Base-by-base conservation (phyloP, 345 rosid species). In the Lenwebbia sp. region DNA sequence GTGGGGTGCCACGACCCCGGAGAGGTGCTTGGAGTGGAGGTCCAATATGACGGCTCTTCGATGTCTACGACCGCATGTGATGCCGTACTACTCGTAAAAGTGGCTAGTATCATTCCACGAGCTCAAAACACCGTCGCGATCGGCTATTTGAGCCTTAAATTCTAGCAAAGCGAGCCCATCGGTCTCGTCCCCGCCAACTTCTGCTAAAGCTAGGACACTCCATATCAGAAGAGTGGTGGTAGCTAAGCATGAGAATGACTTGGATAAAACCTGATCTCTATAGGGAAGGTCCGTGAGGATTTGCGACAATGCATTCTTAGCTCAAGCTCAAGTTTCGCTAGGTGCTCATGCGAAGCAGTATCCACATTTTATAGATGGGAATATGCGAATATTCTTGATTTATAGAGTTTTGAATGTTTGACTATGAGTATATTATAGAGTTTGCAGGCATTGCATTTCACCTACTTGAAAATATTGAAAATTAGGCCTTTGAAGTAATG, bases 1-100 rank as follows among this genome's bases (percentile, higher is more conserved):
- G 13, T 21, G 51, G 1, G 51, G 51, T 0, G 25, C 0, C 15
- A 78, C 1, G 0, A 76, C 5, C 7, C 83, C 51, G 0, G 0
- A 0, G 0, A 81, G 52, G 30, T 8, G 44, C 52, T 22, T 3
- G 10, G 83, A 81, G 13, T 1, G 0, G 1, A 81, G 83, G n/a
- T 81, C 53, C 1, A 81, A 0, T 7, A 11, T 2, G 2, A 30
- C 2, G 19, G 44, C 53, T 50, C 83, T 81, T 12, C 0, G 53
- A 30, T 23, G 83, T n/a, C 1, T 81, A 3, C 0, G 83, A 6
- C 19, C 10, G 30, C 83, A 81, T 0, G 53, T 41, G 53, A 81
- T 53, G 10, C 83, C 83, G 0, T 14, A 0, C 83, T 53, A 81
- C 2, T n/a, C 0, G 0, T 30, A 81, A 0, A 81, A 10, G 30